Conservation (phyloP, 768 basidiomycete species). For the Ramaria sp. region DNA sequence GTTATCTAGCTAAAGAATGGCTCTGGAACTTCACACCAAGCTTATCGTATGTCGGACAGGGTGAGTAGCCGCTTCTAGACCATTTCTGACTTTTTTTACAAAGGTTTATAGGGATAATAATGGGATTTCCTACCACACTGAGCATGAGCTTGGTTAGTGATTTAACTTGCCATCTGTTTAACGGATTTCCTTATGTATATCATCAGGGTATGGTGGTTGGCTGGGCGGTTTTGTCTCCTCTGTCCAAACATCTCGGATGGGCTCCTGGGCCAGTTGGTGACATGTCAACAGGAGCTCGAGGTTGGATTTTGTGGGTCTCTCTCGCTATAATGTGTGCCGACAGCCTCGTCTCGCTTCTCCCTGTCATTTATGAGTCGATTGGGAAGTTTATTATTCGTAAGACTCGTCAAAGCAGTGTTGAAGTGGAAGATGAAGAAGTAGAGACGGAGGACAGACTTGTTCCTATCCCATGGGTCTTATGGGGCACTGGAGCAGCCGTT, state of each 20-base stretch:
- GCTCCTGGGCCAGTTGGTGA: conserved; percentile 88
- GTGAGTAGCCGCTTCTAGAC: conserved; percentile 23
- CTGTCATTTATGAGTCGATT: conserved; percentile 51
- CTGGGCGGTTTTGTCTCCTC: conserved; percentile 88
- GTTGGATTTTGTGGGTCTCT: conserved; percentile 95
- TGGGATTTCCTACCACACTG: conserved; percentile 91
- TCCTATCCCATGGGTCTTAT: conserved; percentile 64
- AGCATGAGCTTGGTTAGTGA: conserved; percentile 77
- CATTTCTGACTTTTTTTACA: not conserved
- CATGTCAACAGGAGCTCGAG: conserved; percentile 80
- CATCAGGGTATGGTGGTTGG: conserved; percentile 88
- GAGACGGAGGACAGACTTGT: conserved; percentile 77
- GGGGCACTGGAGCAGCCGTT: conserved; percentile 54
- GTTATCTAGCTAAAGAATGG: conserved; percentile 77
- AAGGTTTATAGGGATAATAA: conserved; percentile 67
- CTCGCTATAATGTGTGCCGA: conserved; percentile 95
- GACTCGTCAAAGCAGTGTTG: conserved; percentile 16
- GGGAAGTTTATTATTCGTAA: conserved; percentile 21
- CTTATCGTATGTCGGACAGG: conserved; percentile 88
- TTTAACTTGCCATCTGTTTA: conserved; percentile 8
- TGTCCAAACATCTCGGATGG: conserved; percentile 78
- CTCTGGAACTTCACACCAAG: conserved; percentile 91
- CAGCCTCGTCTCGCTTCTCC: conserved; percentile 74
- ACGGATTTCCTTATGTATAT: not conserved
- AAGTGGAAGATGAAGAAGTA: conserved; percentile 45